phyloP scores from a whole-genome alignment of 176 grass and related monocot genomes.

The Cocos nucifera region DNA sequence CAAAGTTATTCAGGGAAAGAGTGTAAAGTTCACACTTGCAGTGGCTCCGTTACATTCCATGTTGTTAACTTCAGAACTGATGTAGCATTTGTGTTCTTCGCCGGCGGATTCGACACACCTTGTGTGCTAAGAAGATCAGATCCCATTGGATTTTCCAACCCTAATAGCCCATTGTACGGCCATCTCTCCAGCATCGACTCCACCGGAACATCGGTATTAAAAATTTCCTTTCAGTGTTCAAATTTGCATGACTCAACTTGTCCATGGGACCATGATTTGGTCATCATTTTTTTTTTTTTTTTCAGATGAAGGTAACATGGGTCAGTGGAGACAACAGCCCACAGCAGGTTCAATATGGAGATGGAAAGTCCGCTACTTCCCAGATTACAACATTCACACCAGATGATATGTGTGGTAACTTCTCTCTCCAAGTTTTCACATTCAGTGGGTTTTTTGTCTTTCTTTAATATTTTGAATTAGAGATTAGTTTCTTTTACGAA shows the following conservation, averaged over 20 bases:
- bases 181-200: constrained; percentile 74
- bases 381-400: constrained; percentile 43
- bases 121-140: constrained; percentile 59
- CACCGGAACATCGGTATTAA: constrained; percentile 43
- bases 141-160: constrained; percentile 52
- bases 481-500: too few relatives aligned
- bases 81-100: constrained; percentile 72
- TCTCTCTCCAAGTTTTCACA: background rate
- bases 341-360: constrained; percentile 55
- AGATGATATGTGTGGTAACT: constrained; percentile 82
- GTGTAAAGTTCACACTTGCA: constrained; percentile 41
- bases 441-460: background rate
- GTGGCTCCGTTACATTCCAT: constrained; percentile 58
- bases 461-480: too few relatives aligned
- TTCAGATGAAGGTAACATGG: constrained; percentile 79
- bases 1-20: constrained; percentile 15
- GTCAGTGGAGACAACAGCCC: constrained; percentile 64
- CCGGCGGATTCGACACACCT: constrained; percentile 52
- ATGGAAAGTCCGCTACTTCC: constrained; percentile 28
- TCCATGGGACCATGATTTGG: too few relatives aligned
- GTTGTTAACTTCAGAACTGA: constrained; percentile 80
- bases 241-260: too few relatives aligned
- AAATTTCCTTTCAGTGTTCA: too few relatives aligned
- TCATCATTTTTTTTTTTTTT: background rate
- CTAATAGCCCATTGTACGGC: constrained; percentile 44